Base-by-base conservation (phyloP, 2,329 filamentous ascomycete species). In the Gyromitra esculenta region DNA sequence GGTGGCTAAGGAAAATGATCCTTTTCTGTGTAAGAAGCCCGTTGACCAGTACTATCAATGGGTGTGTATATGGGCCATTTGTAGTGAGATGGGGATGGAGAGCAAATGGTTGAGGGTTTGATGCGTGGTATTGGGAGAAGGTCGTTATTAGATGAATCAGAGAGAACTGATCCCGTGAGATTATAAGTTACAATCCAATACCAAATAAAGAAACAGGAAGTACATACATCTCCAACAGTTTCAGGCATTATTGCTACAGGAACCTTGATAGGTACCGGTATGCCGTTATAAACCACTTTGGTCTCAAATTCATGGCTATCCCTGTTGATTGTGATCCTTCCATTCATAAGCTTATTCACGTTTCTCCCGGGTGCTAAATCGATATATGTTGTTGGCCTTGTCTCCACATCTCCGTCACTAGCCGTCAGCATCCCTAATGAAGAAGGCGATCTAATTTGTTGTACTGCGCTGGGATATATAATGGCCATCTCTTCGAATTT, bases 281-380 rank as follows among this genome's bases (percentile, higher is more conserved):
- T 96, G 78, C 94, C 93, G 85, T 97, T 97, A 85, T 99, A 99
- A 82, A 95, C 89, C 81, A 99, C 93, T 81, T 91, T 93, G 80
- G 93, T 96, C 85, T 98, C 96, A 82, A 97, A 98, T 84, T 99
- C 96, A 83, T 99, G 96, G 0, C 96, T 99, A 82, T 99, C 96
- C 81, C 96, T 89, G 7, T 96, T 79, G 50, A 80, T 79, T 64
- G 77, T 76, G 41, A 81, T 77, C 63, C 79, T 80, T 8, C 79
- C 80, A 57, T 80, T 80, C 73, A 81, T 73, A 68, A 80, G 54
- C 50, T 80, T 81, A 59, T 70, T 70, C 39, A 69, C 31, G 41
- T 79, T 80, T 66, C 79, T 77, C 35, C 79, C 79, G 11, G 77
- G 78, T 8, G 78, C 78, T 21, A 81, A 75, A 73, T 81, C 79